phyloP scores from a whole-genome alignment of 192 early-diverging fungal genomes.

The Coemansia sp. region DNA sequence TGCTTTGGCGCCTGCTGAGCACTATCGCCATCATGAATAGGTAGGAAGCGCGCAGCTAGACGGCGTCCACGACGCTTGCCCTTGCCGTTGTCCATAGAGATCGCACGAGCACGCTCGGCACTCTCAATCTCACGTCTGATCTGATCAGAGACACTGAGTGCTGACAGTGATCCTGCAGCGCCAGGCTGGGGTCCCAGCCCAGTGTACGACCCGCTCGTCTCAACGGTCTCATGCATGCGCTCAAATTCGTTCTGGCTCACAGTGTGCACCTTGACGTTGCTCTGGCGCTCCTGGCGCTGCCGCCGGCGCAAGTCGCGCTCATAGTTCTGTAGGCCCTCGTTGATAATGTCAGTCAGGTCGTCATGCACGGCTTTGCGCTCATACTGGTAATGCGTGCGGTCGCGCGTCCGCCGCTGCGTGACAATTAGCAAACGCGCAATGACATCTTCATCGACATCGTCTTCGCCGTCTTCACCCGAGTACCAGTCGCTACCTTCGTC shows the following conservation, averaged over 20 bases:
- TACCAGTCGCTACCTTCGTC: slow-evolving; percentile 58
- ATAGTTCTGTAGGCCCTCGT: slow-evolving; percentile 91
- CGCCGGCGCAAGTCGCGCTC: slow-evolving; percentile 70
- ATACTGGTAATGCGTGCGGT: slow-evolving; percentile 70
- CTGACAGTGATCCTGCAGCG: slow-evolving; percentile 34
- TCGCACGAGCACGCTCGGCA: slow-evolving; percentile 42
- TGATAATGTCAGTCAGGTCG: slow-evolving; percentile 90
- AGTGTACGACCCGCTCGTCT: slow-evolving; percentile 10
- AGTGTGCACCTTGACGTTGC: slow-evolving; percentile 61
- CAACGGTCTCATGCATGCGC: slow-evolving; percentile 48
- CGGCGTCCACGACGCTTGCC: slow-evolving; percentile 33
- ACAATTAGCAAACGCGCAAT: slow-evolving; percentile 89
- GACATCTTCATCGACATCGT: slow-evolving; percentile 88
- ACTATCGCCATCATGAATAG: slow-evolving; percentile 31
- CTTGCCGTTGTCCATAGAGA: slow-evolving; percentile 19
- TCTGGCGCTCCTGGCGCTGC: slow-evolving; percentile 50
- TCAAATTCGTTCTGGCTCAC: slow-evolving; percentile 62
- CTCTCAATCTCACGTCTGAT: slow-evolving; percentile 46
- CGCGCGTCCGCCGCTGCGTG: slow-evolving; percentile 72
- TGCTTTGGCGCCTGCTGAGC: slow-evolving; percentile 17
- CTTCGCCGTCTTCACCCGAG: slow-evolving; percentile 68
- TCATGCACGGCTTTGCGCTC: slow-evolving; percentile 77
- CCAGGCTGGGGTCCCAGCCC: slow-evolving; percentile 39
- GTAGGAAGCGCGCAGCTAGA: slow-evolving; percentile 51
- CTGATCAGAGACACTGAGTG: slow-evolving; percentile 43